A percentile compares a stretch with the other conserved stretches of the same genome.
phyloP scores from a whole-genome alignment of 1,284 basidiomycete species.

The Ustilago shanxiensis region DNA sequence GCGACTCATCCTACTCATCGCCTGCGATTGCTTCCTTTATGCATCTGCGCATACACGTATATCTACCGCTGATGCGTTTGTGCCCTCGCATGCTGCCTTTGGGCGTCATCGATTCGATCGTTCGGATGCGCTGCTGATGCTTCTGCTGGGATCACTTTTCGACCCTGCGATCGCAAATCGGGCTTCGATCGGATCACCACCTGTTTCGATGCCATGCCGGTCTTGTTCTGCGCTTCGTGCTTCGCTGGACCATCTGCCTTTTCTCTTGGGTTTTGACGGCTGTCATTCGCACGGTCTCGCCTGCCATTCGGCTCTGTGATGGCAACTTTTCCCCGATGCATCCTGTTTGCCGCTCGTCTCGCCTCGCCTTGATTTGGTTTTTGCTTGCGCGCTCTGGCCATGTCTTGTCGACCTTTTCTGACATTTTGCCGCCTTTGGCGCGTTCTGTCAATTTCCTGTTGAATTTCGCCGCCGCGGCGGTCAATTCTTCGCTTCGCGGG shows the following conservation, averaged over 20 bases:
- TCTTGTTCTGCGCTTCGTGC: neutral
- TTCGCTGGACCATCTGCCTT: neutral
- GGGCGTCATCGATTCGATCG: neutral
- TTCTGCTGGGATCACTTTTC: neutral
- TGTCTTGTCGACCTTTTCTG: neutral
- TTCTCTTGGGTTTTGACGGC: neutral
- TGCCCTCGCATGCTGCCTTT: neutral
- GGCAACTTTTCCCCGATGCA: conserved; percentile 9
- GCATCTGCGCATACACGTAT: neutral
- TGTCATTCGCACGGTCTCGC: conserved; percentile 2
- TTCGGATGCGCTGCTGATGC: neutral
- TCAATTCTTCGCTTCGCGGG: neutral
- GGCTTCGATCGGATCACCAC: conserved; percentile 3
- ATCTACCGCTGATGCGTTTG: neutral
- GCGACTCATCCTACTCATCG: neutral
- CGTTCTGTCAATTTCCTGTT: conserved; percentile 2
- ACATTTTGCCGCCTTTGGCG: conserved; percentile 12
- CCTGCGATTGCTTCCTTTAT: no score
- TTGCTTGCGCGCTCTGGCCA: neutral
- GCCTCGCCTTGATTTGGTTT: no score
- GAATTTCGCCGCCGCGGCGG: conserved; percentile 9
- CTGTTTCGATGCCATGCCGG: neutral
- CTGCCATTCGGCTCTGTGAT: neutral
- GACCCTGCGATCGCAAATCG: neutral
- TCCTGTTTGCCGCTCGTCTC: neutral